Conservation (phyloP, 1,284 basidiomycete species). For the Rhizoctonia solani region DNA sequence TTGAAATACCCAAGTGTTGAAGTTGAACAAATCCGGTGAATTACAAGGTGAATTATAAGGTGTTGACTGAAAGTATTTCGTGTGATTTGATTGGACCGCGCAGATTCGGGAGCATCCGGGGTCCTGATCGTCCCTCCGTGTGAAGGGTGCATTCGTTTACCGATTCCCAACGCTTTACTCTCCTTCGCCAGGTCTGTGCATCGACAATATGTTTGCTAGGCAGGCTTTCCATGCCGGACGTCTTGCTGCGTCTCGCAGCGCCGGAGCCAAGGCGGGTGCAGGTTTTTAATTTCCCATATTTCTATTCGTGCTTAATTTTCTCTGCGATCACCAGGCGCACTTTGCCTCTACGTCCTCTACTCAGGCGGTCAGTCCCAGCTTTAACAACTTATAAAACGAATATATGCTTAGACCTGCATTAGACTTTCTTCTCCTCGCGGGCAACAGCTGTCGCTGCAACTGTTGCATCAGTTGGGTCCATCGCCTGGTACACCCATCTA, state of each 20-base stretch:
- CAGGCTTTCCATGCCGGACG: slow-evolving; percentile 30
- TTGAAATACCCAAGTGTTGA: no score
- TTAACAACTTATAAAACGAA: not conserved
- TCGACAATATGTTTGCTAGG: slow-evolving; percentile 35
- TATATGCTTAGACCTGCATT: not conserved
- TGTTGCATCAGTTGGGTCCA: slow-evolving; percentile 79
- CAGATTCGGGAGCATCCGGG: slow-evolving; percentile 26
- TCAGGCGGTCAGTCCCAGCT: slow-evolving; percentile 11
- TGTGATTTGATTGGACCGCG: slow-evolving; percentile 15
- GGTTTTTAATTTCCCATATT: not conserved
- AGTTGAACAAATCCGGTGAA: no score
- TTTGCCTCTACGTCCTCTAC: slow-evolving; percentile 36
- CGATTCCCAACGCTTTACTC: slow-evolving; percentile 27
- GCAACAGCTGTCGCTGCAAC: slow-evolving; percentile 79
- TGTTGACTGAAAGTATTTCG: not conserved
- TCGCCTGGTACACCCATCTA: slow-evolving; percentile 95
- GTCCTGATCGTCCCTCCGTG: slow-evolving; percentile 26
- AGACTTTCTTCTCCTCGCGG: slow-evolving; percentile 66
- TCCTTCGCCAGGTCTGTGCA: slow-evolving; percentile 13
- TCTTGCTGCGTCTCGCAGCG: slow-evolving; percentile 10
- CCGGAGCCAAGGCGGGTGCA: slow-evolving; percentile 21
- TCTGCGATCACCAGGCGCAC: slow-evolving; percentile 25
- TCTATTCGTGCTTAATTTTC: slow-evolving; percentile 24
- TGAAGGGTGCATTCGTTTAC: slow-evolving; percentile 21
- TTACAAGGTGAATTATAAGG: not conserved